These are phyloP conservation scores for Betula pendula DNA, from an alignment of 306 rosid genomes.

Conservation along the genomic window DNA sequence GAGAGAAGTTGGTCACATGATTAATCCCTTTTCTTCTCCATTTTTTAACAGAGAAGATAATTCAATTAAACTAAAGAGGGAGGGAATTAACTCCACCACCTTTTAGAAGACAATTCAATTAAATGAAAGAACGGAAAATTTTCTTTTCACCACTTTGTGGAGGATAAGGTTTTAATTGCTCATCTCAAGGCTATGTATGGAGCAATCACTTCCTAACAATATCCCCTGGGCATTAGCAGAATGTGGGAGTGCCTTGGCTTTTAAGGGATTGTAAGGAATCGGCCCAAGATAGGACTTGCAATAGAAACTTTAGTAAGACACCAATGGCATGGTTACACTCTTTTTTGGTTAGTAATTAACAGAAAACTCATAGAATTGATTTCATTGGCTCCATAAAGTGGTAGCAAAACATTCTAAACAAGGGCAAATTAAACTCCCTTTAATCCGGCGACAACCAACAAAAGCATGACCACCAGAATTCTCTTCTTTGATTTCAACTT, in stretches of 20 bases:
- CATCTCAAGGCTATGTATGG: neutral
- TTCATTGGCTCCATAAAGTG: neutral
- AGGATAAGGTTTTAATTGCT: neutral
- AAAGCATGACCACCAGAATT: no score
- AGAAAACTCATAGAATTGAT: neutral
- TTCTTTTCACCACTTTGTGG: neutral
- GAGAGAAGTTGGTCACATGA: neutral
- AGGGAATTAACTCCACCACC: neutral
- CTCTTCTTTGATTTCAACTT: no score
- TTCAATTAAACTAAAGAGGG: neutral
- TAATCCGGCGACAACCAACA: no score
- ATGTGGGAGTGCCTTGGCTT: no score
- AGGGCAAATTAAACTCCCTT: no score
- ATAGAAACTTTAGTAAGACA: neutral
- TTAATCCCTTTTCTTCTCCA: neutral
- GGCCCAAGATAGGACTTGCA: neutral
- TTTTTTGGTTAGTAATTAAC: neutral
- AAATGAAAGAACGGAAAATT: neutral
- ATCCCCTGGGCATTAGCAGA: neutral
- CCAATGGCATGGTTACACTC: neutral
- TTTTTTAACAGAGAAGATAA: neutral
- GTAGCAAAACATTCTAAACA: neutral
- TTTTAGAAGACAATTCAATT: neutral
- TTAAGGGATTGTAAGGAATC: neutral
- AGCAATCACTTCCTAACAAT: neutral